These are phyloP conservation scores for Cinchona pubescens DNA, from an alignment of 257 asterid genomes.

Conservation along the genomic window DNA sequence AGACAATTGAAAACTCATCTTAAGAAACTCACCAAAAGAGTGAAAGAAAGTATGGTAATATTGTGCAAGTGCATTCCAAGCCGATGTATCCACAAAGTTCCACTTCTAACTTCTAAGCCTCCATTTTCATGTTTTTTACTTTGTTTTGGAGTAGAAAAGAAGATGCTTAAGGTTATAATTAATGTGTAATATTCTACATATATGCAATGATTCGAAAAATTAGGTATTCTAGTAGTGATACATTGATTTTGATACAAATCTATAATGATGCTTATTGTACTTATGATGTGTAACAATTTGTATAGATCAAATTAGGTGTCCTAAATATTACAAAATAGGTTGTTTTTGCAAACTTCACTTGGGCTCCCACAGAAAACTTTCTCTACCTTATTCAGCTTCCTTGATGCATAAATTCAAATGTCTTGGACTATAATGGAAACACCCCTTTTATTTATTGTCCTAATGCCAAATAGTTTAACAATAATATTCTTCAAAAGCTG, in stretches of 20 bases:
- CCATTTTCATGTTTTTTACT: neutral
- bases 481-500: too few species aligned
- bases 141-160: neutral
- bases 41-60: neutral
- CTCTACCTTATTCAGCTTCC: neutral
- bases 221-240: neutral
- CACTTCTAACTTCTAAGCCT: too few species aligned
- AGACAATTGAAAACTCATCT: neutral
- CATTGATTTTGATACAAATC: neutral
- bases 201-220: neutral
- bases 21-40: neutral
- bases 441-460: neutral
- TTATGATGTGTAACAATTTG: neutral
- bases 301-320: neutral
- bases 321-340: neutral
- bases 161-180: neutral
- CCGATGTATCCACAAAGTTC: neutral
- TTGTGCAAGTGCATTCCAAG: neutral
- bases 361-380: constrained; percentile 1
- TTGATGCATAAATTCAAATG: neutral
- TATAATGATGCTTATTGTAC: neutral
- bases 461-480: neutral
- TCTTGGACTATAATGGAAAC: neutral
- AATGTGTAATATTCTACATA: neutral
- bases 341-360: neutral